Evolutionary conservation across 805 yeast genomes (phyloP), one percentile per base, ranked within the genome.

Genomic region (Candida boleticola): DNA sequence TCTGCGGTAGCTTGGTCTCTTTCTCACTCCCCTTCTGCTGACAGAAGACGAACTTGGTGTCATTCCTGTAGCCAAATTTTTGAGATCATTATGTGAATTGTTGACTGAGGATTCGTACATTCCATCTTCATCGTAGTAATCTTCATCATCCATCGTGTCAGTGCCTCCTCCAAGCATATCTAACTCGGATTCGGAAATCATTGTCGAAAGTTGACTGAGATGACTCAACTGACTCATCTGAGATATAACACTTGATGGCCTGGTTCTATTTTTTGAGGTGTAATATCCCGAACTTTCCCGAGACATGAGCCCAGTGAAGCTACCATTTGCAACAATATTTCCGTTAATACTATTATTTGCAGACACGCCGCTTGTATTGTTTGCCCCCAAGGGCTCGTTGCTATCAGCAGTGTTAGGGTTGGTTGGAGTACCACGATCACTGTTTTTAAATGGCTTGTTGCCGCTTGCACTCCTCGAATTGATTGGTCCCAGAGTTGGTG

Each of bases 181-280:
- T 31, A 66, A 49, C 40, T 70, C 76, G 3, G 68, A 63, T 41
- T 66, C 76, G 3, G 74, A 67, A 52, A 68, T 45, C 66, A 66
- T 65, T 14, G 71, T 61, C 6, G 71, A 68, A 45, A 68, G 50
- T 43, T 71, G 75, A 52, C 71, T 63, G 30, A 63, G 45, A 37
- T 69, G 73, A 47, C 71, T 64, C 22, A 62, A 46, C 49, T 67
- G 73, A 51, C 68, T 61, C 11, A 60, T 49, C 48, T 68, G 73
- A 2, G 72, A 65, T 11, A 69, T 53, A 57, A 70, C 60, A 1
- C 73, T 67, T 14, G 68, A 60, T 5, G 76, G 76, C 40, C 76
- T 52, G 5, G 63, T 49, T 41, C 60, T 51, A 17, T 25, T 29
- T 17, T 41, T 18, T 11, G 25, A 16, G 13, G 19, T 26, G 18